phyloP scores from a whole-genome alignment of 768 basidiomycete genomes.

The Myochromella boudieri region DNA sequence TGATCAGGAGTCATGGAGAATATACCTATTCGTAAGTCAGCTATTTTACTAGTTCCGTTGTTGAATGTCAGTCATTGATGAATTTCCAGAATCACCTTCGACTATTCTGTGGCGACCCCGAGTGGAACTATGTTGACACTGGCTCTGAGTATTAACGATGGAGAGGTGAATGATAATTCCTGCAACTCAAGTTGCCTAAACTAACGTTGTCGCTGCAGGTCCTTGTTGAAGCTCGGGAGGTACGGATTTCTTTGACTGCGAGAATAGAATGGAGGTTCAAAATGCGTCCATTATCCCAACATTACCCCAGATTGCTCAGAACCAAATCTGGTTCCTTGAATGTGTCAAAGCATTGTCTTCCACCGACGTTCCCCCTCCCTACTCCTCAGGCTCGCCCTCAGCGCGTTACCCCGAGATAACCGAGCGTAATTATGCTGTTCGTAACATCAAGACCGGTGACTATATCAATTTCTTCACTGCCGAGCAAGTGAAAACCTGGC shows the following conservation, averaged over 20 bases:
- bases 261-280: neutral
- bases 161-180: neutral
- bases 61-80: neutral
- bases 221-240: neutral
- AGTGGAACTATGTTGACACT: conserved; percentile 1
- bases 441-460: conserved; percentile 2
- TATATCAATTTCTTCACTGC: neutral
- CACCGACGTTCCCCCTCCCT: neutral
- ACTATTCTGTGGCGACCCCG: neutral
- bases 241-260: neutral
- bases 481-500: neutral
- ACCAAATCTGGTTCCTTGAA: conserved; percentile 10
- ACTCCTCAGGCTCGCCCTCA: neutral
- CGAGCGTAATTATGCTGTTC: neutral
- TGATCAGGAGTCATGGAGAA: conserved; percentile 4
- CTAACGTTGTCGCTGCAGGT: neutral
- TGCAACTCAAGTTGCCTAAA: neutral
- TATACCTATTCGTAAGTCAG: conserved; percentile 8
- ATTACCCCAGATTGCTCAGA: conserved; percentile 1
- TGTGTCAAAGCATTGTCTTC: neutral
- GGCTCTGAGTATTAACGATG: conserved; percentile 6
- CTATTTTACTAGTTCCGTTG: neutral
- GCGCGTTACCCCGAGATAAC: conserved; percentile 4
- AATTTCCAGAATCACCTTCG: neutral
- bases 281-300: no score